These are phyloP conservation scores for Flaveria sonorensis DNA, from an alignment of 129 eudicot species.

Conservation along the genomic window DNA sequence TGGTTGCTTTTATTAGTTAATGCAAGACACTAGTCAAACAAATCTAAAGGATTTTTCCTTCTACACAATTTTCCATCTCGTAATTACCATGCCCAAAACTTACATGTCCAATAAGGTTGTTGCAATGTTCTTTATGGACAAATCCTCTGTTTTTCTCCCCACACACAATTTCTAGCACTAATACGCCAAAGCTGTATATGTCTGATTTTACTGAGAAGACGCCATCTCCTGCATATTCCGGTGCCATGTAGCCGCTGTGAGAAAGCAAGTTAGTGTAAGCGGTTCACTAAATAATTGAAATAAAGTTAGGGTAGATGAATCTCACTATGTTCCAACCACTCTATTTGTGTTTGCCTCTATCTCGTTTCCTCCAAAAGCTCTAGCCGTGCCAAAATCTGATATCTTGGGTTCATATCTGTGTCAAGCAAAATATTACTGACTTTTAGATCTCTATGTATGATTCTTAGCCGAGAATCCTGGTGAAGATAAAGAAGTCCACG, in stretches of 20 bases:
- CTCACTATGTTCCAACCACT: slow-evolving; percentile 43
- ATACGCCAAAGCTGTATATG: slow-evolving; percentile 25
- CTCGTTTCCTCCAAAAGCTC: slow-evolving; percentile 5
- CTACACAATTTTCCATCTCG: too few species aligned
- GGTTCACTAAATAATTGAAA: background rate
- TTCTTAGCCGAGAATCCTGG: slow-evolving; percentile 39
- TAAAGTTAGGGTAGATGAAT: background rate
- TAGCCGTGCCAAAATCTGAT: slow-evolving; percentile 23
- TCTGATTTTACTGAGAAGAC: slow-evolving; percentile 10
- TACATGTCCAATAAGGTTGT: slow-evolving; percentile 51
- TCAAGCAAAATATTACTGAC: slow-evolving; percentile 16
- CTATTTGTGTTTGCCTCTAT: slow-evolving; percentile 12
- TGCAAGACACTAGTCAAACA: too few species aligned
- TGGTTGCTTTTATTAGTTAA: too few species aligned
- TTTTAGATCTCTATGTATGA: slow-evolving; percentile 22
- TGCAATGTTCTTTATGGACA: slow-evolving; percentile 31
- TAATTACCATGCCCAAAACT: slow-evolving; percentile 9
- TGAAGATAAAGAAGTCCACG: slow-evolving; percentile 48
- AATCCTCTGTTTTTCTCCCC: slow-evolving; percentile 46
- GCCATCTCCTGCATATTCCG: slow-evolving; percentile 17
- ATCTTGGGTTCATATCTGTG: slow-evolving; percentile 11
- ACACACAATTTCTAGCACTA: slow-evolving; percentile 39
- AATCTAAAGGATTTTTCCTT: background rate
- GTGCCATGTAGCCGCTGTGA: slow-evolving; percentile 32
- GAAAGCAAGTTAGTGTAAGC: background rate